Base-by-base conservation (phyloP, 495 filamentous ascomycete species). In the Sphaerosporella brunnea region DNA sequence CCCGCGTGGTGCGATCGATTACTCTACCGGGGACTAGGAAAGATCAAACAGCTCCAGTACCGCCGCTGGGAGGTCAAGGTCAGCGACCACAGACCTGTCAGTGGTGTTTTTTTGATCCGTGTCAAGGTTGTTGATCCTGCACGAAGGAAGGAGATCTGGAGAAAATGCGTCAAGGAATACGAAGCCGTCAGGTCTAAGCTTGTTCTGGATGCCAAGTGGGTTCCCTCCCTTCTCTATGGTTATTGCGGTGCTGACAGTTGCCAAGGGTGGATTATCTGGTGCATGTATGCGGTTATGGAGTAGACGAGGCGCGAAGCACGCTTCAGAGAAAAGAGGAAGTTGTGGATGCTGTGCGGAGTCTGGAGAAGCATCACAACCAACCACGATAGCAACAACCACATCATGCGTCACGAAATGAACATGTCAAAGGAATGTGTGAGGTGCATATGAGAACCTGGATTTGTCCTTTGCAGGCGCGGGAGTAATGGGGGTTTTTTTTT, bases 1-100 rank as follows among this genome's bases (percentile, higher is more conserved):
- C 90, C 90, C 1, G 90, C 90, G 7, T 97, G 90, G 90, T 97
- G 90, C 60, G 90, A 97, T 68, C 74, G 90, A 38, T 64, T 97
- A 26, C 69, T 97, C 28, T 93, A 84, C 62, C 78, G 90, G 35
- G 85, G 87, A 20, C 53, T 79, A 2, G 86, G 82, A 43, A 74
- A 79, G 38, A 79, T 96, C 52, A 77, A 85, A 63, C 86, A 94
- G 64, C 65, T 82, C 20, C 78, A 93, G 47, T 97, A 97, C 60
- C 68, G 74, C 28, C 70, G 92, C 36, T 87, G 93, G 65, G 88
- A 94, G 66, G 78, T 94, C 25, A 69, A 78, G 42, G 80, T 86
- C 11, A 90, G 82, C 8, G 90, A 97, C 60, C 90, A 97, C 65
- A 72, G 90, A 51, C 90, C 90, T 5, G 92, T 97, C 44, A 92